Percentiles rank a stretch among this genome's conserved stretches.
phyloP scores from a whole-genome alignment of 139 green algal genomes.

The Nannochloris sp. region DNA sequence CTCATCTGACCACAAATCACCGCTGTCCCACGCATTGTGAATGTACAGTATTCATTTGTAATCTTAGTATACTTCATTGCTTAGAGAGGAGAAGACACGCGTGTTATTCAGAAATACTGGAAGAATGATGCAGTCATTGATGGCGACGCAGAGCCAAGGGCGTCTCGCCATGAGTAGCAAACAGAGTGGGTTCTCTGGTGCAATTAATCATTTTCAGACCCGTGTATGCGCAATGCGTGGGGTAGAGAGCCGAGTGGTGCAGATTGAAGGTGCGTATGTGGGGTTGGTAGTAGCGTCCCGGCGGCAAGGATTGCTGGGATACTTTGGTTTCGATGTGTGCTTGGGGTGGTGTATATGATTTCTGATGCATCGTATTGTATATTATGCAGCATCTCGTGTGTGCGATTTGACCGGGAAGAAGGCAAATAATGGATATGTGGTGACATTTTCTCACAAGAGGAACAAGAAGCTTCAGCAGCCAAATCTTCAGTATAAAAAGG shows the following conservation, averaged over 20 bases:
- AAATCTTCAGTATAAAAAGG: conserved; percentile 79
- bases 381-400: conserved; percentile 34
- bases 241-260: not conserved
- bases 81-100: too few species aligned
- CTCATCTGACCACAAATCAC: too few species aligned
- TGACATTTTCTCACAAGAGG: conserved; percentile 97
- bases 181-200: not conserved
- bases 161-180: not conserved
- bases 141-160: too few species aligned
- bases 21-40: too few species aligned
- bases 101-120: not conserved
- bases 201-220: not conserved
- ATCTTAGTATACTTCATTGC: too few species aligned
- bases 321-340: too few species aligned
- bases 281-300: too few species aligned
- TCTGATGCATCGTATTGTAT: not conserved
- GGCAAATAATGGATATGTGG: conserved; percentile 92
- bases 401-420: conserved; percentile 89
- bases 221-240: too few species aligned
- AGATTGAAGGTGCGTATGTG: conserved; percentile 1
- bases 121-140: not conserved
- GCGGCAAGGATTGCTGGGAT: too few species aligned
- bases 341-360: not conserved
- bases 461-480: conserved; percentile 91
- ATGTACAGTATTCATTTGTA: too few species aligned